Conservation (phyloP, 352 stramenopile genomes). For the Phytophthora chlamydospora region DNA sequence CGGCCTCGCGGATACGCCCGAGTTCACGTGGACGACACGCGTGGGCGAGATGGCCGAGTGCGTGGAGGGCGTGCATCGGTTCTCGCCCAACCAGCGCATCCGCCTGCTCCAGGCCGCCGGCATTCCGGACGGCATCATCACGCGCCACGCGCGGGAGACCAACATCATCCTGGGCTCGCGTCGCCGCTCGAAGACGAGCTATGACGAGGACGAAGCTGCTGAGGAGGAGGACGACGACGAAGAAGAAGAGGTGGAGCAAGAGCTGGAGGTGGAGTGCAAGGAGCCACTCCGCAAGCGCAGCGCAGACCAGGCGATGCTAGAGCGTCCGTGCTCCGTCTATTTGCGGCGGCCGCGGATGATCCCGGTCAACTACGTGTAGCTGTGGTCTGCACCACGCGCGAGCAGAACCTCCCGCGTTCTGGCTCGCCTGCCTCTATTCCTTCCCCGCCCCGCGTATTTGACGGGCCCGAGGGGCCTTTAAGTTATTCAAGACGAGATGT, state of each 20-base stretch:
- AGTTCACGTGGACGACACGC: slow-evolving; percentile 75
- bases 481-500: slow-evolving; percentile 38
- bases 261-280: slow-evolving; percentile 15
- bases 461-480: slow-evolving; percentile 16
- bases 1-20: slow-evolving; percentile 52
- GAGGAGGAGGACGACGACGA: slow-evolving; percentile 21
- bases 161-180: slow-evolving; percentile 74
- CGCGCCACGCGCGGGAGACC: slow-evolving; percentile 63
- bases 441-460: slow-evolving; percentile 9
- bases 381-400: neutral
- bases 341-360: slow-evolving; percentile 69
- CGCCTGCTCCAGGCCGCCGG: slow-evolving; percentile 58
- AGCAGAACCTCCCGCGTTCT: slow-evolving; percentile 5
- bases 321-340: slow-evolving; percentile 53
- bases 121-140: slow-evolving; percentile 71
- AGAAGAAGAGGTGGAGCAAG: slow-evolving; percentile 20
- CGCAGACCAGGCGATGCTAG: slow-evolving; percentile 47
- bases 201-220: slow-evolving; percentile 19
- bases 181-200: slow-evolving; percentile 38
- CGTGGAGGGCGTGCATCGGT: slow-evolving; percentile 68
- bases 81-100: slow-evolving; percentile 64
- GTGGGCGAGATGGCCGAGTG: slow-evolving; percentile 72
- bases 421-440: slow-evolving; percentile 9
- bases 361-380: slow-evolving; percentile 65
- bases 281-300: slow-evolving; percentile 45